Percentiles rank a stretch among this genome's conserved stretches.
Evolutionary conservation across 352 stramenopile species (phyloP).

Genomic region (Phytopythium montanum): DNA sequence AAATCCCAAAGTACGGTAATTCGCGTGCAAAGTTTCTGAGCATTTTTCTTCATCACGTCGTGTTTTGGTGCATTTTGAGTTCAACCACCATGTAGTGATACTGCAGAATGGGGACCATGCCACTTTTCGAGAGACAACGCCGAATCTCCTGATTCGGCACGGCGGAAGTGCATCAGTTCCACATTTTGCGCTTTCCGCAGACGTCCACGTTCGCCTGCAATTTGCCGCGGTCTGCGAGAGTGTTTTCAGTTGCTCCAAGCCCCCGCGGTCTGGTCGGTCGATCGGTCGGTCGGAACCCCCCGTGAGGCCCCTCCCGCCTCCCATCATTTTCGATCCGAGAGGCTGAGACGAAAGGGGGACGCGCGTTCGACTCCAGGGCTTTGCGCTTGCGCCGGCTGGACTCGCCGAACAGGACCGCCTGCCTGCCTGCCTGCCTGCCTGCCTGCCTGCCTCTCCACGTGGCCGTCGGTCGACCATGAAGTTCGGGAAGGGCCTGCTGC

Average conservation of each 20-base stretch:
- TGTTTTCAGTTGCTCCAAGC: too few species aligned
- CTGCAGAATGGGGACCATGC: not conserved
- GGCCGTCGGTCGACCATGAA: slow-evolving; percentile 39
- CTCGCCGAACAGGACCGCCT: not conserved
- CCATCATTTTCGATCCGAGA: not conserved
- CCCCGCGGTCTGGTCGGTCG: not conserved
- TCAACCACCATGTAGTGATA: not conserved
- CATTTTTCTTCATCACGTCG: too few species aligned
- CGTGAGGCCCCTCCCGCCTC: not conserved
- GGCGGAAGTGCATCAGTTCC: slow-evolving; percentile 1
- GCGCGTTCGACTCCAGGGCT: too few species aligned
- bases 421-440: too few species aligned
- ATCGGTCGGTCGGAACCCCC: not conserved
- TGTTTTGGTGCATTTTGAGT: not conserved
- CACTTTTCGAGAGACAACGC: not conserved
- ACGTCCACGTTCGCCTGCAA: not conserved
- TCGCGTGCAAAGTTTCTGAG: not conserved
- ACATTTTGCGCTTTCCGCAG: not conserved
- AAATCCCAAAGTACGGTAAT: slow-evolving; percentile 1
- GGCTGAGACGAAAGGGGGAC: not conserved
- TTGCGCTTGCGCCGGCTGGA: too few species aligned
- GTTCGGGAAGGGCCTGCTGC: slow-evolving; percentile 75
- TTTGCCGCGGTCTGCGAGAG: too few species aligned
- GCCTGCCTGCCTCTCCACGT: too few species aligned
- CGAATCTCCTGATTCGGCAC: slow-evolving; percentile 7